These are phyloP conservation scores for Neocucurbitaria cava DNA, from an alignment of 2,329 filamentous ascomycete species.

Conservation along the genomic window DNA sequence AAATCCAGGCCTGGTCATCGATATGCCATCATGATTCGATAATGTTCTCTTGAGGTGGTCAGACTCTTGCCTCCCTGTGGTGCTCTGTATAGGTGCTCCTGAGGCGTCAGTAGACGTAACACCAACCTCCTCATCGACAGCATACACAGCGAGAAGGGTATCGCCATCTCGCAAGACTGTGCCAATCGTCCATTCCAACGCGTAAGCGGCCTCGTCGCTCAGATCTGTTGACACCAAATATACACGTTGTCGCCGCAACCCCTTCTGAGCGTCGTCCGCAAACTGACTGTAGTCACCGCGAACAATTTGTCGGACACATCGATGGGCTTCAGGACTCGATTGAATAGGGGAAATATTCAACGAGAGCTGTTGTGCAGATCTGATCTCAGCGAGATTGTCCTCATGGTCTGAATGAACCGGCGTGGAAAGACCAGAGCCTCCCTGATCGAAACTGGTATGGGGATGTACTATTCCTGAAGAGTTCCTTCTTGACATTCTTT, in stretches of 20 bases:
- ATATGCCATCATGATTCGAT: conserved; percentile 50
- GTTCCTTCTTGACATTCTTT: conserved; percentile 62
- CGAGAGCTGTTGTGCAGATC: conserved; percentile 82
- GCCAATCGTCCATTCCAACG: conserved; percentile 96
- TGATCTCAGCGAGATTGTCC: conserved; percentile 82
- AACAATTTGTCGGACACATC: conserved; percentile 87
- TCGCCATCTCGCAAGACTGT: conserved; percentile 94
- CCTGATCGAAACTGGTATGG: conserved; percentile 80
- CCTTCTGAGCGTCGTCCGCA: conserved; percentile 78
- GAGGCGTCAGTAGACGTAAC: conserved; percentile 59
- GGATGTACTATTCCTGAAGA: conserved; percentile 70
- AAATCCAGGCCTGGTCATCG: conserved; percentile 34
- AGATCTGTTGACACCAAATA: conserved; percentile 96
- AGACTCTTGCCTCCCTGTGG: conserved; percentile 74
- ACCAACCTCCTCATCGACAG: conserved; percentile 81
- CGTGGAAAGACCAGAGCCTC: conserved; percentile 64
- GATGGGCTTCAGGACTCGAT: conserved; percentile 75
- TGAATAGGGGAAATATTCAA: conserved; percentile 82
- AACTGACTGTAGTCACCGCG: conserved; percentile 84
- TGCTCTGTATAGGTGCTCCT: conserved; percentile 71
- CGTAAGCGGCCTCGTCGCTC: conserved; percentile 92
- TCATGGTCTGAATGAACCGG: conserved; percentile 85
- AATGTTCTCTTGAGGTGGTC: conserved; percentile 74
- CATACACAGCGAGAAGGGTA: conserved; percentile 91
- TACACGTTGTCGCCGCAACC: conserved; percentile 79